A percentile compares a stretch with the other conserved stretches of the same genome.
These are phyloP conservation scores for Ophiostoma quercus DNA, from an alignment of 2,329 filamentous ascomycete genomes.

Conservation along the genomic window DNA sequence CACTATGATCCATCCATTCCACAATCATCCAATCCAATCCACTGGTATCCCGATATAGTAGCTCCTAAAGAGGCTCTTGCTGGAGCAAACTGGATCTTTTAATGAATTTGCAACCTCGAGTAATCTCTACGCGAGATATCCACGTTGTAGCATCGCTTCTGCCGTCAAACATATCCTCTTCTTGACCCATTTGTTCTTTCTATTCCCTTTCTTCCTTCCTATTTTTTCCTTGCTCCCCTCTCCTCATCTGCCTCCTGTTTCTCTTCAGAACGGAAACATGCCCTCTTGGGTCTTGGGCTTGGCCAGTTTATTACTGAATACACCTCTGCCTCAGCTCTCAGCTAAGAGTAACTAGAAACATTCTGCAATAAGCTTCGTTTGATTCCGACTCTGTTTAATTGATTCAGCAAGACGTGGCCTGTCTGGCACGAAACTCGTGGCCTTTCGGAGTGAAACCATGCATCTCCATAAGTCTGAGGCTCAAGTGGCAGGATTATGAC, in stretches of 20 bases:
- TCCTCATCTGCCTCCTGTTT: neutral
- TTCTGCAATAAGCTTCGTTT: neutral
- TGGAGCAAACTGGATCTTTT: too few relatives aligned
- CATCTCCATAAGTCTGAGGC: neutral
- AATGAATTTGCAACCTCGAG: neutral
- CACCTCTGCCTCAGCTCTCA: neutral
- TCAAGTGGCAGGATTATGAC: neutral
- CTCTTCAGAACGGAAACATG: slow-evolving; percentile 8
- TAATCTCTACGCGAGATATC: neutral
- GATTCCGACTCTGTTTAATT: neutral
- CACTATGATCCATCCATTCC: neutral
- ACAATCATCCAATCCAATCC: neutral
- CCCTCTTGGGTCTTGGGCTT: slow-evolving; percentile 1
- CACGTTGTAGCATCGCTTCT: neutral
- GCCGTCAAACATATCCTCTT: neutral
- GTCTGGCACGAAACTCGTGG: neutral
- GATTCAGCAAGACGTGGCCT: neutral
- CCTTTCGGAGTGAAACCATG: neutral
- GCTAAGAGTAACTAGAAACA: neutral
- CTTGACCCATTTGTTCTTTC: neutral
- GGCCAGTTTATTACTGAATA: too few relatives aligned
- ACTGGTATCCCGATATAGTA: neutral
- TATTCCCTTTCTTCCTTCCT: neutral
- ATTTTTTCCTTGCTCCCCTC: neutral
- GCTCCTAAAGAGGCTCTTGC: neutral